Conservation (phyloP, 305 asterid species). For the Euphrasia arctica region DNA sequence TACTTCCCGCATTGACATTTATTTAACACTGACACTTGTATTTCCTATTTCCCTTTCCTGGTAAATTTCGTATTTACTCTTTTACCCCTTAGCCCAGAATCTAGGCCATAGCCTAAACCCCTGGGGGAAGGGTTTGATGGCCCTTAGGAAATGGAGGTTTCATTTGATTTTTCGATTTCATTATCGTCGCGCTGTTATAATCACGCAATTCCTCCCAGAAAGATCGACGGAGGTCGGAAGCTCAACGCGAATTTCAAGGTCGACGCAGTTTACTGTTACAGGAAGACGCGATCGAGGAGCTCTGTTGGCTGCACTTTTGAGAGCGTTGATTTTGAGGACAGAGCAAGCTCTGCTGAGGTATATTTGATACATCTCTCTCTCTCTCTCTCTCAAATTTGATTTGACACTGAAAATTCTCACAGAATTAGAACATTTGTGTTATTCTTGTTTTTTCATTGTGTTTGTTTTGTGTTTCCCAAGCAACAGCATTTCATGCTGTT, state of each 20-base stretch:
- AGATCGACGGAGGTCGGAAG: slow-evolving; percentile 23
- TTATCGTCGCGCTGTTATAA: slow-evolving; percentile 20
- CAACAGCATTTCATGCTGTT: background rate
- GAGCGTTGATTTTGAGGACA: slow-evolving; percentile 52
- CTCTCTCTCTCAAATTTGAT: too few species aligned
- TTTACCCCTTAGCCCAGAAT: too few species aligned
- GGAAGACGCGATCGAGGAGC: slow-evolving; percentile 29
- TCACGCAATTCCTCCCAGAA: slow-evolving; percentile 16
- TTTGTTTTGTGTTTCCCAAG: background rate
- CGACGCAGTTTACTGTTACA: slow-evolving; percentile 21
- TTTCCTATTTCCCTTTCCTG: too few species aligned
- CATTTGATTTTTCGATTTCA: slow-evolving; percentile 26
- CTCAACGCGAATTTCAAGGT: slow-evolving; percentile 27
- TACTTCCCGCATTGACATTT: too few species aligned
- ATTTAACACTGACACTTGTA: too few species aligned
- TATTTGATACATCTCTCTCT: background rate
- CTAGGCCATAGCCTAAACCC: too few species aligned
- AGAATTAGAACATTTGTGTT: too few species aligned
- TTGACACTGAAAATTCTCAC: too few species aligned
- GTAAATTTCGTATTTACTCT: too few species aligned
- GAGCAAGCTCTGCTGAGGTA: slow-evolving; percentile 82
- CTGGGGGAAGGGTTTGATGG: background rate
- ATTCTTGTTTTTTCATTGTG: background rate
- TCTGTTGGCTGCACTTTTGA: slow-evolving; percentile 44
- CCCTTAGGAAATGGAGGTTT: background rate